These are phyloP conservation scores for Lichtheimia corymbifera DNA, from an alignment of 371 early-diverging fungal genomes.

Conservation along the genomic window DNA sequence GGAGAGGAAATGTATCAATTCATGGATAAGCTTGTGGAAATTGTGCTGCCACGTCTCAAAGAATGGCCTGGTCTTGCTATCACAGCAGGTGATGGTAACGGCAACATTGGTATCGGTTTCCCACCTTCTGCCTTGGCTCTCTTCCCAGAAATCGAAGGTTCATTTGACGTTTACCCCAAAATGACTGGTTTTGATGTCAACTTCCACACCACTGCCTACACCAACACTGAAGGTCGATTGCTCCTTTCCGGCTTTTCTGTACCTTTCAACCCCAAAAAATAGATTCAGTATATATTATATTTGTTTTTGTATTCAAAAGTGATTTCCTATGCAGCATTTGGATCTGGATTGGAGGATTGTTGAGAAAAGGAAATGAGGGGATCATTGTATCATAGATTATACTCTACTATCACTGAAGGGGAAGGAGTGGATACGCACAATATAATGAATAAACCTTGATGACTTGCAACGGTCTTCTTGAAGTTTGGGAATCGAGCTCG, in stretches of 20 bases:
- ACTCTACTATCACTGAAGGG: no score
- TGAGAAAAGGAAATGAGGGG: no score
- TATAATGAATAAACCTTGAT: no score
- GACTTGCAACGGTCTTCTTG: no score
- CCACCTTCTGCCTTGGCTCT: constrained; percentile 81
- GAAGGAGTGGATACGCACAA: no score
- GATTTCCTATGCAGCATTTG: no score
- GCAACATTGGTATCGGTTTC: constrained; percentile 85
- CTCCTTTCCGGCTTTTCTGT: constrained; percentile 89
- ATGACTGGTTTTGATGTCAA: constrained; percentile 87
- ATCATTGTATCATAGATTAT: no score
- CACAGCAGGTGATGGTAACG: constrained; percentile 80
- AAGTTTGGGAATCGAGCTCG: no score
- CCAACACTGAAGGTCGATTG: constrained; percentile 81
- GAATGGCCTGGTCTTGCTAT: constrained; percentile 86
- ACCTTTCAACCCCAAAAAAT: constrained; percentile 67
- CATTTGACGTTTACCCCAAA: constrained; percentile 89
- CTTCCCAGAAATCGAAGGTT: constrained; percentile 96
- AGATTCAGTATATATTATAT: constrained; percentile 7
- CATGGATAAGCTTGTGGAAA: constrained; percentile 91
- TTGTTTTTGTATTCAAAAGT: constrained; percentile 1
- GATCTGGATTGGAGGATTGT: no score
- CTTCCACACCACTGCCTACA: constrained; percentile 83
- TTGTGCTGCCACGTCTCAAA: constrained; percentile 91
- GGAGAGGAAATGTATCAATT: constrained; percentile 93